A percentile compares a stretch with the other conserved stretches of the same genome.
Evolutionary conservation across 768 basidiomycete species (phyloP).

Genomic region (Suillus cothurnatus): DNA sequence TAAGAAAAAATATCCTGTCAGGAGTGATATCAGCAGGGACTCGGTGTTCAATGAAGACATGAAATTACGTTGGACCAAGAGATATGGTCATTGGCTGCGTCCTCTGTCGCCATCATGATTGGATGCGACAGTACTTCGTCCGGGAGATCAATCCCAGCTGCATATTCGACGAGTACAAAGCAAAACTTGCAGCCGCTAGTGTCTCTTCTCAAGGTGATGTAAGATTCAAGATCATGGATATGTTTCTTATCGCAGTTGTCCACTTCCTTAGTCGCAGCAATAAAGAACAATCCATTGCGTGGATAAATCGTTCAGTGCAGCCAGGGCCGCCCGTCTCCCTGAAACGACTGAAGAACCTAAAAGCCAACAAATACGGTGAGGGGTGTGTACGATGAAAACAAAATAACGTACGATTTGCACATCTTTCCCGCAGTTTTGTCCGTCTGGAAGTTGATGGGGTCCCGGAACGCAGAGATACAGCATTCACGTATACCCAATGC

Average conservation of each 20-base stretch:
- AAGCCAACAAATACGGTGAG: too few relatives aligned
- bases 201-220: slow-evolving; percentile 52
- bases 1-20: slow-evolving; percentile 73
- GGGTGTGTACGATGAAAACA: neutral
- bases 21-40: slow-evolving; percentile 1
- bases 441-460: slow-evolving; percentile 29
- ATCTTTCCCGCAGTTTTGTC: slow-evolving; percentile 32
- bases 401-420: slow-evolving; percentile 36
- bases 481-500: slow-evolving; percentile 30
- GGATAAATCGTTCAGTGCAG: slow-evolving; percentile 41
- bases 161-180: too few relatives aligned
- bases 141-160: too few relatives aligned
- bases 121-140: too few relatives aligned
- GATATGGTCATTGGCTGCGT: slow-evolving; percentile 52
- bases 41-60: slow-evolving; percentile 4
- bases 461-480: slow-evolving; percentile 34
- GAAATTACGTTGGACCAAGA: slow-evolving; percentile 46
- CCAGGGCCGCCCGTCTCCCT: slow-evolving; percentile 40
- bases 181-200: slow-evolving; percentile 56
- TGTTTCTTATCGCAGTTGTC: slow-evolving; percentile 39
- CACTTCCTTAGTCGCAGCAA: slow-evolving; percentile 44
- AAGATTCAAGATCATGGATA: slow-evolving; percentile 50
- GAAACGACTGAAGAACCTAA: slow-evolving; percentile 41
- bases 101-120: slow-evolving; percentile 45
- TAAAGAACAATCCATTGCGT: slow-evolving; percentile 42